Conservation (phyloP, 495 filamentous ascomycete species). For the Lepidopterella palustris region DNA sequence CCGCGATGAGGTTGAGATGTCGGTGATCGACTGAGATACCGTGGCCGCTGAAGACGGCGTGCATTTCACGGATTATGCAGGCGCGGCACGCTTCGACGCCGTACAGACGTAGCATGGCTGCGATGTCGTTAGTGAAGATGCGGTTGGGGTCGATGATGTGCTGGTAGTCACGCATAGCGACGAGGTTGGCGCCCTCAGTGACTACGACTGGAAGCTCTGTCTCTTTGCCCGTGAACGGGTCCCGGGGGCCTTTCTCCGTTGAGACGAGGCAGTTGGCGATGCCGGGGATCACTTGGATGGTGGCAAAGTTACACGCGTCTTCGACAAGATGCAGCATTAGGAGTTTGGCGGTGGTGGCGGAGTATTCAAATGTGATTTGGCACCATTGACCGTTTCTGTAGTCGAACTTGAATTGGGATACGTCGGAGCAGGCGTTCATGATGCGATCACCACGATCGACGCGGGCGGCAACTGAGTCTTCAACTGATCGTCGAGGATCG, state of each 20-base stretch:
- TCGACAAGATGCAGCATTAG: constrained; percentile 88
- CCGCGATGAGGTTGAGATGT: constrained; percentile 91
- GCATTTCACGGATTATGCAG: constrained; percentile 81
- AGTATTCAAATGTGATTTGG: constrained; percentile 77
- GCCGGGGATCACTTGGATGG: constrained; percentile 79
- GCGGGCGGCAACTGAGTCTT: constrained; percentile 5
- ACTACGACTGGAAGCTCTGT: constrained; percentile 51
- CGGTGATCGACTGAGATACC: constrained; percentile 88
- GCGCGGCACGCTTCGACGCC: constrained; percentile 88
- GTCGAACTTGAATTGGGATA: constrained; percentile 76
- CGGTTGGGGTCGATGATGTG: constrained; percentile 80
- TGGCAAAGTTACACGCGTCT: constrained; percentile 60
- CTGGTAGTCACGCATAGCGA: constrained; percentile 80
- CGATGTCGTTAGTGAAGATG: constrained; percentile 88
- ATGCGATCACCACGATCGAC: constrained; percentile 55
- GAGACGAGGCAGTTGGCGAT: constrained; percentile 67
- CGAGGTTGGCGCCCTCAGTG: constrained; percentile 81
- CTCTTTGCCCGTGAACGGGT: constrained; percentile 43
- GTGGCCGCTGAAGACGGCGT: constrained; percentile 81
- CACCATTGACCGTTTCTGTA: constrained; percentile 64
- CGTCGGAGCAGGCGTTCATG: constrained; percentile 51
- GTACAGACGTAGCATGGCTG: constrained; percentile 73
- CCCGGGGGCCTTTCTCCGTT: constrained; percentile 50
- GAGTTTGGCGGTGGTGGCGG: constrained; percentile 74
- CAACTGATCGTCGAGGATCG: neutral